Evolutionary conservation across 2,329 filamentous ascomycete species (phyloP), one percentile per base, ranked within the genome.

Genomic region (Purpureocillium lavendulum): DNA sequence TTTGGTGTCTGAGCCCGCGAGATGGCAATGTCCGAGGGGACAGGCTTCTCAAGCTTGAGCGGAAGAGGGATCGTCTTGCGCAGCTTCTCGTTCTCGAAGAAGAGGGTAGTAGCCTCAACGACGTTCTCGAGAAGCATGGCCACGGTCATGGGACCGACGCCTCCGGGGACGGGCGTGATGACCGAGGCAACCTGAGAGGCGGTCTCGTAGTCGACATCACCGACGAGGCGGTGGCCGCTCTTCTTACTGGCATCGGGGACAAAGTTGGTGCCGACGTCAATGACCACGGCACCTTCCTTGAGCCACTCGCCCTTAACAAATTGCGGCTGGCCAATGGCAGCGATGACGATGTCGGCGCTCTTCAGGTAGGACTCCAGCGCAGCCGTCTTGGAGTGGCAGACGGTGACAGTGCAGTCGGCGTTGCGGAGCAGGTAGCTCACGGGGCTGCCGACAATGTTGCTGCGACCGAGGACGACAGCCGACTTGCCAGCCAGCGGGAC

Each of bases 61-160:
- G 87, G 85, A n/a, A 97, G 72, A 16, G 92, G 87, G 6, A 78
- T 75, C 46, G 94, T 85, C 50, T 77, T 80, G 43, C 92, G 78
- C 46, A 82, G 71, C 66, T 87, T 94, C 60, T 94, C 84, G 45
- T 77, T 77, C 47, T 92, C 86, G 48, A 92, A 92, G 56, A 87
- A 89, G 41, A 76, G 69, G 36, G 81, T 83, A 29, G 92, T 84
- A 28, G 90, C 82, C 51, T 90, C 84, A 40, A 97, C 84, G 8
- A 97, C 89, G 57, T 98, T 98, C 63, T 94, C 86, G 53, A 98
- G 70, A 35, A 98, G 73, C 92, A 98, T 98, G 44, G 92, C 92
- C 47, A 98, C 89, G 3, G 92, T 98, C 92, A 98, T 98, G 37
- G 92, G 92, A 0, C 92, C 92, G 43, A 98, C 92, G 61, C 92